phyloP scores from a whole-genome alignment of 1,139 yeast genomes.

The Kodamaea suecica region DNA sequence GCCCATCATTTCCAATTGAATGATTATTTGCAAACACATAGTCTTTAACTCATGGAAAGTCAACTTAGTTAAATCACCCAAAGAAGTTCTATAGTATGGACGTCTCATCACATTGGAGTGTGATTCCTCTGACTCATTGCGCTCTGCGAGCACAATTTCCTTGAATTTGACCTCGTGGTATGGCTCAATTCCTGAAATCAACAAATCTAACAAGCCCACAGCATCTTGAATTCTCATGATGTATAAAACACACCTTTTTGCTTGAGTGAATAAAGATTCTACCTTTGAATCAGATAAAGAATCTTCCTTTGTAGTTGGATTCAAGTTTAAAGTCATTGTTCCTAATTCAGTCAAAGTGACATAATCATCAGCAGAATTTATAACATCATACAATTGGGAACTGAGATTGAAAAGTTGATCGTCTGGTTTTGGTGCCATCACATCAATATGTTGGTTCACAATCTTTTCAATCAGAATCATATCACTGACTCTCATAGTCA shows the following conservation, averaged over 20 bases:
- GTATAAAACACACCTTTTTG: conserved; percentile 76
- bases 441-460: conserved; percentile 50
- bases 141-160: conserved; percentile 52
- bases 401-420: conserved; percentile 56
- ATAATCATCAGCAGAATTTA: conserved; percentile 38
- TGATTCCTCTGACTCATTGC: conserved; percentile 23
- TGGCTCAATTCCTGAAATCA: conserved; percentile 68
- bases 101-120: conserved; percentile 24
- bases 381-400: conserved; percentile 30
- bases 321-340: conserved; percentile 37
- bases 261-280: conserved; percentile 65
- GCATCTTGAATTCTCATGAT: conserved; percentile 81
- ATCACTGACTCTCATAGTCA: conserved; percentile 62
- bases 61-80: conserved; percentile 54
- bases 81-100: conserved; percentile 40
- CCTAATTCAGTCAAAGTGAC: conserved; percentile 44
- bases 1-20: conserved; percentile 73
- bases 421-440: conserved; percentile 46
- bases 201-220: conserved; percentile 61
- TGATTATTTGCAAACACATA: conserved; percentile 67
- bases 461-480: conserved; percentile 61
- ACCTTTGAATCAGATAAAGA: conserved; percentile 44
- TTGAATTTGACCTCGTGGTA: conserved; percentile 64
- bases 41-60: conserved; percentile 77
- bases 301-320: conserved; percentile 51